Evolutionary conservation across 2,329 filamentous ascomycete genomes (phyloP).

Genomic region (Cladophialophora exuberans): DNA sequence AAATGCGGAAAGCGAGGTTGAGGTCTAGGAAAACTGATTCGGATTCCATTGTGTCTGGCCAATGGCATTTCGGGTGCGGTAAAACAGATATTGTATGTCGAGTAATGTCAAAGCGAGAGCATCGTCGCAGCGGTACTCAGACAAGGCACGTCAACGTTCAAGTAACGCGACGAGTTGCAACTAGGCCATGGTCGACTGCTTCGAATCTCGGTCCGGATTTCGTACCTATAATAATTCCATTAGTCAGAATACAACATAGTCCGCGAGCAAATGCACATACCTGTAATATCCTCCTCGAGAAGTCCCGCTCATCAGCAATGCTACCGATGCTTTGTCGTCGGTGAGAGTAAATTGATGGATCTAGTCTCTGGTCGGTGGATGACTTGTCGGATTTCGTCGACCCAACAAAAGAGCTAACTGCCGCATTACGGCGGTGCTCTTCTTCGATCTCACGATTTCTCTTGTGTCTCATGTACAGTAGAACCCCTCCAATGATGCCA

Average conservation of each 20-base stretch:
- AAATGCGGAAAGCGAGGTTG: slow-evolving; percentile 13
- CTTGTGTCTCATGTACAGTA: slow-evolving; percentile 76
- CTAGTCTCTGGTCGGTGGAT: slow-evolving; percentile 82
- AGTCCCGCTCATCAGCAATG: slow-evolving; percentile 96
- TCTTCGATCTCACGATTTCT: slow-evolving; percentile 79
- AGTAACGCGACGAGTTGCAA: background rate
- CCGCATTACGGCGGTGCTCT: slow-evolving; percentile 79
- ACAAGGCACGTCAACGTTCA: background rate
- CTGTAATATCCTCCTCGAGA: slow-evolving; percentile 92
- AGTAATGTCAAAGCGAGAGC: slow-evolving; percentile 1
- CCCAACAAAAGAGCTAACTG: slow-evolving; percentile 70
- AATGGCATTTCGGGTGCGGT: slow-evolving; percentile 7
- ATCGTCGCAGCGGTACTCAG: background rate
- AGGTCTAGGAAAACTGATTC: background rate
- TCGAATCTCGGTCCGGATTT: slow-evolving; percentile 31
- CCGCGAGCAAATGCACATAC: slow-evolving; percentile 64
- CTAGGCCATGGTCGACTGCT: slow-evolving; percentile 25
- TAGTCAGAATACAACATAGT: background rate
- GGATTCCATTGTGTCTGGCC: slow-evolving; percentile 12
- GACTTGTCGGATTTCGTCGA: slow-evolving; percentile 66
- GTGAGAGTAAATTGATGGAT: slow-evolving; percentile 79
- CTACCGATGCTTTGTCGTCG: slow-evolving; percentile 89
- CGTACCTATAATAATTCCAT: slow-evolving; percentile 23
- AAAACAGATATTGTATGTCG: background rate
- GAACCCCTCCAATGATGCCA: slow-evolving; percentile 67